Base-by-base conservation (phyloP, 2,329 filamentous ascomycete genomes). In the Davidsoniella australis region DNA sequence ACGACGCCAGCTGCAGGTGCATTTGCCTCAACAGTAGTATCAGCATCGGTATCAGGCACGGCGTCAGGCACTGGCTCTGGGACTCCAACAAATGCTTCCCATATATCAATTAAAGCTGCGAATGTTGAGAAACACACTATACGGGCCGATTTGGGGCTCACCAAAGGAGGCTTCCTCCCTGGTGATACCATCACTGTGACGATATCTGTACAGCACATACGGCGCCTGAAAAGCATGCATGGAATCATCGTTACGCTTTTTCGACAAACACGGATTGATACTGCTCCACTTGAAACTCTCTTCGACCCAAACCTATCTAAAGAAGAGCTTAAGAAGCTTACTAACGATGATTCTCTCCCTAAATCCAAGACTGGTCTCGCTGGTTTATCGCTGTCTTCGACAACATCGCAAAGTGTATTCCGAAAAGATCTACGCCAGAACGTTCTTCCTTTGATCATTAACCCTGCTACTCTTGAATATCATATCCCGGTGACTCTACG, bases 211-310 rank as follows among this genome's bases (percentile, higher is more conserved):
- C 82, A 86, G 55, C 91, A 96, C 61, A 89, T 82, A 53, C 94
- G 93, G 62, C 75, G 80, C 51, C 77, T 96, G 59, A 86, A 89
- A 66, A 96, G 87, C 61, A 73, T 94, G 65, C 84, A 89, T 57
- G 89, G 91, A 6, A 82, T 96, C 44, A 91, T 96, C 53, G 78
- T 94, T 42, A 96, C 91, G 1, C 68, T 98, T 7, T 95, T 93
- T 61, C 78, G 91, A 41, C 85, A 94, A 62, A 87, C 87, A 20
- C 79, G 86, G 53, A 89, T 96, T 42, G 89, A 98, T 60, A 83
- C 87, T 58, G 67, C 75, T 5, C 78, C 78, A 4, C 67, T 71
- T 4, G 58, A 67, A 10, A 68, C 68, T 5, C 60, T 72, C 6
- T 75, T 77, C 53, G 63, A 66, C 47, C 62, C 65, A 44, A 64